These are phyloP conservation scores for Trichoderma sp. DNA, from an alignment of 2,329 filamentous ascomycete species.

Conservation along the genomic window DNA sequence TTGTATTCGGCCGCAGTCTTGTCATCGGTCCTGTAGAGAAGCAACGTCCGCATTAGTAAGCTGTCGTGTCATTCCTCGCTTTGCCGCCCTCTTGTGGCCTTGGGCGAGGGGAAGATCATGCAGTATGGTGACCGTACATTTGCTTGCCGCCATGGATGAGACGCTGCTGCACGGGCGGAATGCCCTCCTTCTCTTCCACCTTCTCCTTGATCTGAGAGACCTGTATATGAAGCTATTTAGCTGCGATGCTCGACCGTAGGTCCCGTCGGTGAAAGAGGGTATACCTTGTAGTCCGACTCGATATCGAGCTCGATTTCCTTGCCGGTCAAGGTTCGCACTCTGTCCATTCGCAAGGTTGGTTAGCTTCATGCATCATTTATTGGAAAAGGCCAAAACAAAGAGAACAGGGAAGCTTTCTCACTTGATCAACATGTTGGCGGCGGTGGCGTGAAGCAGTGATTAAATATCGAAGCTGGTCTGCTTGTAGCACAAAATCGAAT, in stretches of 20 bases:
- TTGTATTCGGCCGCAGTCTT: slow-evolving; percentile 89
- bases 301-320: slow-evolving; percentile 99
- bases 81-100: background rate
- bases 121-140: slow-evolving; percentile 63
- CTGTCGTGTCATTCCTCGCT: background rate
- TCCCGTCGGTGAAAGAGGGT: background rate
- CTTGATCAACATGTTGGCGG: slow-evolving; percentile 53
- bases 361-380: slow-evolving; percentile 28
- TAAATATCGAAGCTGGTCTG: background rate
- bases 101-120: background rate
- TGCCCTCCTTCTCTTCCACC: slow-evolving; percentile 98
- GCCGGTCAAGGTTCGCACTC: slow-evolving; percentile 94
- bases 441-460: background rate
- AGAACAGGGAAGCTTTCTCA: slow-evolving; percentile 33
- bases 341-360: slow-evolving; percentile 42
- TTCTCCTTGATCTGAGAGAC: slow-evolving; percentile 97
- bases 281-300: slow-evolving; percentile 87
- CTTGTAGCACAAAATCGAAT: background rate
- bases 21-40: slow-evolving; percentile 75
- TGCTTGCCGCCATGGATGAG: slow-evolving; percentile 97
- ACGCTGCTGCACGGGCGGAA: slow-evolving; percentile 93
- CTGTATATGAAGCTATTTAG: slow-evolving; percentile 46
- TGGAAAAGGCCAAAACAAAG: background rate
- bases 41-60: background rate
- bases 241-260: background rate